phyloP scores from a whole-genome alignment of 2,329 filamentous ascomycete species.

The Fusarium veterinarium region DNA sequence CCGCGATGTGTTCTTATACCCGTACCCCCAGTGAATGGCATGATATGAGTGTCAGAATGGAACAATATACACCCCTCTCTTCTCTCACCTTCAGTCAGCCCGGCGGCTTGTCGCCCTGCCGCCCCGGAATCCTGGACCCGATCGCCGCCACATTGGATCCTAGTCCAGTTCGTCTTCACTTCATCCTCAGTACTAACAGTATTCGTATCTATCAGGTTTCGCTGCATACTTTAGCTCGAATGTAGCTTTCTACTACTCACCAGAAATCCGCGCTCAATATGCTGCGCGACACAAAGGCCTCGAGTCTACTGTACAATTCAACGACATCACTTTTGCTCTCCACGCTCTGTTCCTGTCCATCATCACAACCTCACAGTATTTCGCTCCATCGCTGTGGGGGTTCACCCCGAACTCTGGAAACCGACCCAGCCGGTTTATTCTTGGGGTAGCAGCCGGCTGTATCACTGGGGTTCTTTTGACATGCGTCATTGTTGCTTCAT shows the following conservation, averaged over 20 bases:
- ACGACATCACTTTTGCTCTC: constrained; percentile 88
- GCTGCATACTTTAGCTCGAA: constrained; percentile 81
- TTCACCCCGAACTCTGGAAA: constrained; percentile 71
- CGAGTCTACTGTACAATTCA: constrained; percentile 85
- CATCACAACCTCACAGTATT: constrained; percentile 81
- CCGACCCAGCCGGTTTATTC: constrained; percentile 70
- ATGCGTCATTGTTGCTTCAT: constrained; percentile 58
- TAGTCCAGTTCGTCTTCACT: not conserved
- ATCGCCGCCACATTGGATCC: constrained; percentile 20
- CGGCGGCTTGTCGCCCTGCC: constrained; percentile 15
- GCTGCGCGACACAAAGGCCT: constrained; percentile 80
- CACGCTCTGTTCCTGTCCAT: constrained; percentile 81
- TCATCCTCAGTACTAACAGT: constrained; percentile 27
- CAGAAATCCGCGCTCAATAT: constrained; percentile 83
- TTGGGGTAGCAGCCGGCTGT: constrained; percentile 77
- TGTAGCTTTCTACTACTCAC: constrained; percentile 79
- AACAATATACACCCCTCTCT: constrained; percentile 19
- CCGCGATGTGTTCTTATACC: not conserved
- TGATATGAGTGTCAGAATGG: constrained; percentile 32
- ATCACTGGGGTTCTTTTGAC: constrained; percentile 68
- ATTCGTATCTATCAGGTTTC: constrained; percentile 65
- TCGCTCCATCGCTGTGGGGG: constrained; percentile 78
- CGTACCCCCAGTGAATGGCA: constrained; percentile 8
- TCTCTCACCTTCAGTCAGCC: not conserved
- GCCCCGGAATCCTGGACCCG: constrained; percentile 15